A percentile compares a stretch with the other conserved stretches of the same genome.
Conservation (phyloP, 495 filamentous ascomycete species). For the Chaetomidium leptoderma region DNA sequence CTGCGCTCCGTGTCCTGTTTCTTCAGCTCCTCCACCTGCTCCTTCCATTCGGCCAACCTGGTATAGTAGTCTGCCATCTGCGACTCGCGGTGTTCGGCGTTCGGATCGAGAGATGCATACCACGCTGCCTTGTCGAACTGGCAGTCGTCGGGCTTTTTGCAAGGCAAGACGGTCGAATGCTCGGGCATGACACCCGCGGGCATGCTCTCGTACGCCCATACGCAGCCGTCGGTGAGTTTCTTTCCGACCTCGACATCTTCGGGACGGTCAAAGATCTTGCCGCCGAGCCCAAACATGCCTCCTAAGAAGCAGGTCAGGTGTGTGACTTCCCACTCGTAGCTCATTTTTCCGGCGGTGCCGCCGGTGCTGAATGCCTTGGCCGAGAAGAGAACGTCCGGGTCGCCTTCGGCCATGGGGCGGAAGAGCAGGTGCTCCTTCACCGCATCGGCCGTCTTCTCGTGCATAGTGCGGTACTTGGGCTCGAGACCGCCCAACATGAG, state of each 20-base stretch:
- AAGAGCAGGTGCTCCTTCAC: constrained; percentile 75
- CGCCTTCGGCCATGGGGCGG: constrained; percentile 74
- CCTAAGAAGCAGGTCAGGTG: constrained; percentile 90
- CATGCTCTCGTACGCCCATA: constrained; percentile 85
- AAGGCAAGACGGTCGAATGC: constrained; percentile 59
- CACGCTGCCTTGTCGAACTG: constrained; percentile 72
- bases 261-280: constrained; percentile 76
- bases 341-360: constrained; percentile 37
- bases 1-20: constrained; percentile 13
- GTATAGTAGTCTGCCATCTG: constrained; percentile 40
- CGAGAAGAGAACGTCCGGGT: constrained; percentile 72
- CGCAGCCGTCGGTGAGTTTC: constrained; percentile 85
- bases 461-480: constrained; percentile 78
- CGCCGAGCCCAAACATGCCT: constrained; percentile 88
- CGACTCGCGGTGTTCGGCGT: constrained; percentile 31
- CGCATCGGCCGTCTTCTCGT: constrained; percentile 64
- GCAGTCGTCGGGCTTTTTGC: constrained; percentile 61
- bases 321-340: constrained; percentile 56
- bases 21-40: constrained; percentile 25
- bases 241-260: constrained; percentile 76
- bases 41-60: constrained; percentile 33
- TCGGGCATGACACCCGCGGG: constrained; percentile 91
- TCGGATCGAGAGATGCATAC: constrained; percentile 53
- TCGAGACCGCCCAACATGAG: constrained; percentile 76
- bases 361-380: constrained; percentile 44